Percentiles rank a stretch among this genome's conserved stretches.
These are phyloP conservation scores for Trichoderma atrobrunneum DNA, from an alignment of 2,329 filamentous ascomycete genomes.

Conservation along the genomic window DNA sequence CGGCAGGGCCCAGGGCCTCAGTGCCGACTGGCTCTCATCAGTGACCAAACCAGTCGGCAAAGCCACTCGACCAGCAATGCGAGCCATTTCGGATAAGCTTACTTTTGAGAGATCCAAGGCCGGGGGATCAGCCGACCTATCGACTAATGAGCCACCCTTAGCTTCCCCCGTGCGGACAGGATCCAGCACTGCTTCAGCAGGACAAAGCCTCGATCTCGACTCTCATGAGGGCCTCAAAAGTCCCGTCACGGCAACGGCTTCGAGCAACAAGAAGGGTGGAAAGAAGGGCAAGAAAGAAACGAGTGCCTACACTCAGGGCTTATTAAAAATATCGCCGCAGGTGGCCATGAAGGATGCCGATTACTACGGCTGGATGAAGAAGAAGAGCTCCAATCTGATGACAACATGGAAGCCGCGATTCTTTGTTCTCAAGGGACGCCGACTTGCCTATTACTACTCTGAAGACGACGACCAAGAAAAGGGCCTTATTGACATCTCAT, in stretches of 20 bases:
- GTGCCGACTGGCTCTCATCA: constrained; percentile 58
- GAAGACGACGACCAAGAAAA: constrained; percentile 91
- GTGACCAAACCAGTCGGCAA: constrained; percentile 50
- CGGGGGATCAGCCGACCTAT: constrained; percentile 48
- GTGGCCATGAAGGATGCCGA: constrained; percentile 86
- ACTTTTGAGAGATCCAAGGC: constrained; percentile 54
- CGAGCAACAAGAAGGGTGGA: constrained; percentile 48
- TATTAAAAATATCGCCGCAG: constrained; percentile 75
- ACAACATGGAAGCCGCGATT: constrained; percentile 95
- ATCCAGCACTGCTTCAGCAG: constrained; percentile 65
- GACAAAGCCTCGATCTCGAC: constrained; percentile 74
- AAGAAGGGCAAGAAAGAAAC: constrained; percentile 91
- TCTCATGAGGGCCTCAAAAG: constrained; percentile 64
- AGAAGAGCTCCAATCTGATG: constrained; percentile 94
- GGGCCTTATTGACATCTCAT: constrained; percentile 95
- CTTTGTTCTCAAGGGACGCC: constrained; percentile 89
- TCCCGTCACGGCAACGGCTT: constrained; percentile 47
- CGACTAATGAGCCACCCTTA: constrained; percentile 51
- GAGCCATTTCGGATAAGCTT: constrained; percentile 80
- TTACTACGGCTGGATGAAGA: constrained; percentile 99
- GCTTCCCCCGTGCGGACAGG: constrained; percentile 72
- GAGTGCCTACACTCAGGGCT: constrained; percentile 84
- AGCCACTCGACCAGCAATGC: constrained; percentile 63
- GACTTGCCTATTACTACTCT: constrained; percentile 93
- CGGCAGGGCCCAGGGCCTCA: constrained; percentile 42